A percentile compares a stretch with the other conserved stretches of the same genome.
phyloP scores from a whole-genome alignment of 306 rosid genomes.

The Leucaena leucocephala region DNA sequence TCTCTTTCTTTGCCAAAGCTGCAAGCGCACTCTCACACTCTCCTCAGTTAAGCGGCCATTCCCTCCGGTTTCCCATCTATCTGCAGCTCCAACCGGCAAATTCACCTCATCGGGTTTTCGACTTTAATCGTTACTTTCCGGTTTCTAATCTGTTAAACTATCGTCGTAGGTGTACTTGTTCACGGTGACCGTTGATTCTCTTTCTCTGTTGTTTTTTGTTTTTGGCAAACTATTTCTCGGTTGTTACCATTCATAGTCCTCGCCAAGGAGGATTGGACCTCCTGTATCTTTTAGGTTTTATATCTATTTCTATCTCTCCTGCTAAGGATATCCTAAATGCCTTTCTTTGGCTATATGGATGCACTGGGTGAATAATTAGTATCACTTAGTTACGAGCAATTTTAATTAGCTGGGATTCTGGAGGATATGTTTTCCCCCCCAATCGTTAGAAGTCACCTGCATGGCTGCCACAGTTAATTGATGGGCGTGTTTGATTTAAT shows the following conservation, averaged over 20 bases:
- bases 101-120: background rate
- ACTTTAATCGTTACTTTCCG: background rate
- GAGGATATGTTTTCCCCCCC: background rate
- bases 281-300: background rate
- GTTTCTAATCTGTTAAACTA: background rate
- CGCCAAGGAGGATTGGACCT: background rate
- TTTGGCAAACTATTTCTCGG: background rate
- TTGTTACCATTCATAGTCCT: background rate
- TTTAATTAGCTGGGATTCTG: background rate
- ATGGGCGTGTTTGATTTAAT: constrained; percentile 2
- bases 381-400: background rate
- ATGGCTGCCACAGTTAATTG: background rate
- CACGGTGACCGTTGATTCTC: background rate
- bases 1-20: background rate
- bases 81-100: background rate
- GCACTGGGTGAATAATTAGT: background rate
- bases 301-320: background rate
- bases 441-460: background rate
- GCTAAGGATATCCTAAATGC: background rate
- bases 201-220: background rate
- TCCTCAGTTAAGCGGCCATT: background rate
- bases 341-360: background rate
- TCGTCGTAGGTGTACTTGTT: background rate
- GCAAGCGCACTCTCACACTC: background rate
- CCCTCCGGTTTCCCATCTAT: background rate